Conservation (phyloP, 2,329 filamentous ascomycete genomes). For the Cytospora mali region DNA sequence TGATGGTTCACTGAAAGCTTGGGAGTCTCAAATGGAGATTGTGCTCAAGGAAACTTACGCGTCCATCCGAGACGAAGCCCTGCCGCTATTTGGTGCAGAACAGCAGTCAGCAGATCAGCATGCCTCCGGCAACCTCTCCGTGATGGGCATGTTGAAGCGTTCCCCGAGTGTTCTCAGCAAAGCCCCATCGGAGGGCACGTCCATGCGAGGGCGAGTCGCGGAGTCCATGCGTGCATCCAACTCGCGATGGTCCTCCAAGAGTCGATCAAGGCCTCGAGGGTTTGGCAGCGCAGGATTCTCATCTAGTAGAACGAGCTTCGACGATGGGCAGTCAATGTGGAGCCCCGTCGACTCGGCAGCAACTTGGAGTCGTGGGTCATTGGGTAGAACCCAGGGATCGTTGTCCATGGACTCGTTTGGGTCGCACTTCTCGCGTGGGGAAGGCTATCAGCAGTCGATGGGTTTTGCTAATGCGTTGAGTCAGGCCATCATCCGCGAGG, state of each 20-base stretch:
- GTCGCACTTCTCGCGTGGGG: slow-evolving; percentile 72
- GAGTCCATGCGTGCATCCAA: slow-evolving; percentile 58
- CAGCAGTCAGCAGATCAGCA: slow-evolving; percentile 52
- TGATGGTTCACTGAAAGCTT: slow-evolving; percentile 72
- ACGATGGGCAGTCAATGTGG: slow-evolving; percentile 88
- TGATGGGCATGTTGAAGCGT: slow-evolving; percentile 77
- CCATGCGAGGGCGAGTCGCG: slow-evolving; percentile 68
- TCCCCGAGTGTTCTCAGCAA: slow-evolving; percentile 92
- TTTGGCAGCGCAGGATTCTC: slow-evolving; percentile 80
- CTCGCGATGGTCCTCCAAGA: slow-evolving; percentile 82
- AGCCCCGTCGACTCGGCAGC: slow-evolving; percentile 84
- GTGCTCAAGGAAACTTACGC: slow-evolving; percentile 90
- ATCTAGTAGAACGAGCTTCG: slow-evolving; percentile 91
- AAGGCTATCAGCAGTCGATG: slow-evolving; percentile 90
- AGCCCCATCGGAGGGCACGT: slow-evolving; percentile 80
- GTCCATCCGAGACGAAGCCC: slow-evolving; percentile 83
- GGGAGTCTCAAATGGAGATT: slow-evolving; percentile 88
- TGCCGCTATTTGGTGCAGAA: slow-evolving; percentile 80
- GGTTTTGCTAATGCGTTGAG: slow-evolving; percentile 96
- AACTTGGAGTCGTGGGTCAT: slow-evolving; percentile 91
- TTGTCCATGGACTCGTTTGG: slow-evolving; percentile 91
- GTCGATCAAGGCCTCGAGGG: slow-evolving; percentile 75
- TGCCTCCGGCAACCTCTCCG: slow-evolving; percentile 59
- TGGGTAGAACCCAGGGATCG: slow-evolving; percentile 87
- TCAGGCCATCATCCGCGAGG: slow-evolving; percentile 94